Percentiles rank a stretch among this genome's conserved stretches.
Evolutionary conservation across 345 rosid genomes (phyloP).

Genomic region (Trapa incisa): DNA sequence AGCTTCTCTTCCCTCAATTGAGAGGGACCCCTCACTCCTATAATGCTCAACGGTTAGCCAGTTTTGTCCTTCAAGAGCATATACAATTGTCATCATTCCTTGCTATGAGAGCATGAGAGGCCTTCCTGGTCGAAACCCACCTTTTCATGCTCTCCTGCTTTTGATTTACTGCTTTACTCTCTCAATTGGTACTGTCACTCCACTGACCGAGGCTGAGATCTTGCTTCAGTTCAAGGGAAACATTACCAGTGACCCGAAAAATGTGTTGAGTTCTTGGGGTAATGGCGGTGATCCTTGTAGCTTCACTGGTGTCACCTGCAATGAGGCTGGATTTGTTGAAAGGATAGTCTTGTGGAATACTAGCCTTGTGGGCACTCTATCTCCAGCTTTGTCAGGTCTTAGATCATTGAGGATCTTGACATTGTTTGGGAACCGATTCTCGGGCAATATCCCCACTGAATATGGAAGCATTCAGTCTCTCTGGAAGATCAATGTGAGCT

Average conservation of each 20-base stretch:
- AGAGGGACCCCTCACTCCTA: conserved; percentile 11
- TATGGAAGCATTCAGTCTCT: conserved; percentile 50
- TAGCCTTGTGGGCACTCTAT: conserved; percentile 50
- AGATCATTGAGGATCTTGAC: conserved; percentile 62
- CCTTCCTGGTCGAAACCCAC: conserved; percentile 16
- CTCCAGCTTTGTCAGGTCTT: conserved; percentile 67
- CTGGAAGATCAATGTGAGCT: conserved; percentile 91
- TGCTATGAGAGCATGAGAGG: conserved; percentile 48
- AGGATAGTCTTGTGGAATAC: conserved; percentile 84
- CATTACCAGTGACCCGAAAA: conserved; percentile 58
- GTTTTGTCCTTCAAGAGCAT: conserved; percentile 12
- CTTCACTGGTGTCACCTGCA: conserved; percentile 68
- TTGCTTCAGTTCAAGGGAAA: conserved; percentile 71
- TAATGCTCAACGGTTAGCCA: conserved; percentile 60
- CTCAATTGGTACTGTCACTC: conserved; percentile 21
- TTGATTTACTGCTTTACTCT: conserved; percentile 25
- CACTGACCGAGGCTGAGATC: conserved; percentile 50
- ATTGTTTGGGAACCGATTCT: conserved; percentile 73
- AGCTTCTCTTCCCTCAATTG: neutral
- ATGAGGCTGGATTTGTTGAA: conserved; percentile 58
- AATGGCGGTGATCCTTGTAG: conserved; percentile 46
- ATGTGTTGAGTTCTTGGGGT: conserved; percentile 55
- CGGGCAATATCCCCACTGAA: conserved; percentile 68
- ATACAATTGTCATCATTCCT: conserved; percentile 7
- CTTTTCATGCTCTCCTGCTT: conserved; percentile 35